Conservation (phyloP, 257 asterid genomes). For the Paulownia fortunei region DNA sequence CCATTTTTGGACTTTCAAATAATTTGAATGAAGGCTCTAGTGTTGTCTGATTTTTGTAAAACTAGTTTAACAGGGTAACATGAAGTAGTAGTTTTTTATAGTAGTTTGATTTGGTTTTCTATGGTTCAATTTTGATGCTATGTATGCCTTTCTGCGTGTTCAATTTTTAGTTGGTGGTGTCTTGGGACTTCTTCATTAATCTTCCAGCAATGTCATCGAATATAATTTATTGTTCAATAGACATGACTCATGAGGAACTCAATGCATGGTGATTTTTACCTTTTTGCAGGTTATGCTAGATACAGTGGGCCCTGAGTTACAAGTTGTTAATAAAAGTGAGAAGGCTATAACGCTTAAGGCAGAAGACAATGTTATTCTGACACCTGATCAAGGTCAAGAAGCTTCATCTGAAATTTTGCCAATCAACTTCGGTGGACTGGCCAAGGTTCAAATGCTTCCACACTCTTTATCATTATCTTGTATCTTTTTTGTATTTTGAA, state of each 20-base stretch:
- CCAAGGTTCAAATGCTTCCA: conserved; percentile 60
- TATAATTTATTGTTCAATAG: background rate
- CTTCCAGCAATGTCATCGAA: no score
- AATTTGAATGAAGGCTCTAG: background rate
- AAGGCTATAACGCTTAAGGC: conserved; percentile 74
- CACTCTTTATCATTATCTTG: background rate
- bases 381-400: conserved; percentile 84
- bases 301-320: conserved; percentile 93
- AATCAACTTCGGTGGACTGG: conserved; percentile 78
- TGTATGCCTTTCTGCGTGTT: background rate
- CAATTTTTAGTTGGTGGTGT: no score
- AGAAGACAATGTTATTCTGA: conserved; percentile 75
- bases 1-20: background rate
- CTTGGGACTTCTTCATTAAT: no score
- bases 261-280: background rate
- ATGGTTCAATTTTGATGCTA: background rate
- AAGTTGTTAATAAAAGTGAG: conserved; percentile 78
- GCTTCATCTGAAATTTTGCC: conserved; percentile 86
- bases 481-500: conserved; percentile 4
- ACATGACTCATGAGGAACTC: background rate
- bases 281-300: conserved; percentile 84
- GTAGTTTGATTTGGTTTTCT: background rate
- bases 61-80: background rate
- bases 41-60: conserved; percentile 19
- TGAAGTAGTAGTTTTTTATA: conserved; percentile 1